Conservation (phyloP, 1,284 basidiomycete species). For the Stygiomarasmius scandens region DNA sequence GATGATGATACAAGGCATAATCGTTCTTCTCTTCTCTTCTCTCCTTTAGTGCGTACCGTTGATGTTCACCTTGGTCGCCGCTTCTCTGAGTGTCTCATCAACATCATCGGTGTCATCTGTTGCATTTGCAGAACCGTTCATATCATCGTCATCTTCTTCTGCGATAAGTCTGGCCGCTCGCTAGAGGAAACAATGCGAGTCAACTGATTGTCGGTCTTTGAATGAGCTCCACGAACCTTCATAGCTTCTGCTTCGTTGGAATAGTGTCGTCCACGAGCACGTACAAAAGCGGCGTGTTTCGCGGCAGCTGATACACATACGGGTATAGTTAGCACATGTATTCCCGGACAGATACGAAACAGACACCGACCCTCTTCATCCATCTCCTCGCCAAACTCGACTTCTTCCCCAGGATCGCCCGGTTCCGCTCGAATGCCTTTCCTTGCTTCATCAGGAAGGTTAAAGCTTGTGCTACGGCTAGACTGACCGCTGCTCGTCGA, state of each 20-base stretch:
- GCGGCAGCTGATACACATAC: constrained; percentile 70
- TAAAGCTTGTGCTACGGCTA: constrained; percentile 84
- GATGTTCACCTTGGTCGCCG: constrained; percentile 15
- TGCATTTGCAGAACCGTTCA: constrained; percentile 3
- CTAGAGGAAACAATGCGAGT: constrained; percentile 37
- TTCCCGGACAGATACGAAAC: constrained; percentile 4
- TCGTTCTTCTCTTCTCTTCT: too few relatives aligned
- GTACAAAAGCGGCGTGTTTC: constrained; percentile 83
- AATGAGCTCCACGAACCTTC: constrained; percentile 57
- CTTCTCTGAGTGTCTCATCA: constrained; percentile 9
- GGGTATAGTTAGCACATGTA: too few relatives aligned
- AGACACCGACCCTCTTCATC: constrained; percentile 76
- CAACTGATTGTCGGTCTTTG: not conserved
- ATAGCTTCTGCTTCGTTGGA: constrained; percentile 92
- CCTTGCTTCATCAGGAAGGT: constrained; percentile 69
- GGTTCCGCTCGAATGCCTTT: constrained; percentile 52
- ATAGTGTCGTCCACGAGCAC: constrained; percentile 83
- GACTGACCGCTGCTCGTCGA: constrained; percentile 60
- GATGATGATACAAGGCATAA: not conserved
- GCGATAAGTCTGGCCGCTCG: constrained; percentile 65
- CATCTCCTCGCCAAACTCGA: constrained; percentile 80
- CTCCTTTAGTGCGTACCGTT: constrained; percentile 8
- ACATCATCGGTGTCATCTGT: constrained; percentile 6
- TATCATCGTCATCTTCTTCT: constrained; percentile 66
- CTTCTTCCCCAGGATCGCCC: constrained; percentile 61